Conservation (phyloP, 2,329 filamentous ascomycete genomes). For the Ophiostoma fasciatum region DNA sequence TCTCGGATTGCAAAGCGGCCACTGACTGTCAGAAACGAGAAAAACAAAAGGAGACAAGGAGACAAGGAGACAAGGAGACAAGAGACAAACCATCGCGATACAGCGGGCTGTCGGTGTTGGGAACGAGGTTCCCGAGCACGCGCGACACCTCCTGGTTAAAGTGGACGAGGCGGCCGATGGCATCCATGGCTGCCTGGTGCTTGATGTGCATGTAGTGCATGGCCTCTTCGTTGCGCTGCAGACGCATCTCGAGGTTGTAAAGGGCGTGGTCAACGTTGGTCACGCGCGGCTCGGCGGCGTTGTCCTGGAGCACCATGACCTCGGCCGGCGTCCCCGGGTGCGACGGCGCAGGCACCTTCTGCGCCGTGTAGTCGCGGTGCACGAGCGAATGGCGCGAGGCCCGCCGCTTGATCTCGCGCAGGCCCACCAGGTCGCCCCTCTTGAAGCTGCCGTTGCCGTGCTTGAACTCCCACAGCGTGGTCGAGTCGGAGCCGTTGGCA, state of each 20-base stretch:
- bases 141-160: slow-evolving; percentile 77
- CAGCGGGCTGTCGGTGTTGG: slow-evolving; percentile 59
- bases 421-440: slow-evolving; percentile 74
- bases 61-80: too few species aligned
- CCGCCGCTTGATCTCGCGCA: slow-evolving; percentile 89
- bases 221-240: slow-evolving; percentile 73
- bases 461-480: slow-evolving; percentile 96
- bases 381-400: slow-evolving; percentile 88
- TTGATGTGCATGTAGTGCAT: slow-evolving; percentile 65
- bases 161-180: slow-evolving; percentile 53
- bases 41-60: not conserved
- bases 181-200: slow-evolving; percentile 70
- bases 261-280: slow-evolving; percentile 64
- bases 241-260: slow-evolving; percentile 62
- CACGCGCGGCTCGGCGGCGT: slow-evolving; percentile 61
- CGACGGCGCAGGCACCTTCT: slow-evolving; percentile 58
- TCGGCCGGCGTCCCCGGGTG: slow-evolving; percentile 79
- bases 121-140: slow-evolving; percentile 57
- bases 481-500: slow-evolving; percentile 84
- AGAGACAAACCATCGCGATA: slow-evolving; percentile 68
- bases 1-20: slow-evolving; percentile 39
- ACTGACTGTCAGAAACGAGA: slow-evolving; percentile 23
- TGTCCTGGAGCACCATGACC: slow-evolving; percentile 59
- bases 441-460: slow-evolving; percentile 97
- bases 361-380: slow-evolving; percentile 73